phyloP scores from a whole-genome alignment of 352 stramenopile species.

The Globisporangium canariense region DNA sequence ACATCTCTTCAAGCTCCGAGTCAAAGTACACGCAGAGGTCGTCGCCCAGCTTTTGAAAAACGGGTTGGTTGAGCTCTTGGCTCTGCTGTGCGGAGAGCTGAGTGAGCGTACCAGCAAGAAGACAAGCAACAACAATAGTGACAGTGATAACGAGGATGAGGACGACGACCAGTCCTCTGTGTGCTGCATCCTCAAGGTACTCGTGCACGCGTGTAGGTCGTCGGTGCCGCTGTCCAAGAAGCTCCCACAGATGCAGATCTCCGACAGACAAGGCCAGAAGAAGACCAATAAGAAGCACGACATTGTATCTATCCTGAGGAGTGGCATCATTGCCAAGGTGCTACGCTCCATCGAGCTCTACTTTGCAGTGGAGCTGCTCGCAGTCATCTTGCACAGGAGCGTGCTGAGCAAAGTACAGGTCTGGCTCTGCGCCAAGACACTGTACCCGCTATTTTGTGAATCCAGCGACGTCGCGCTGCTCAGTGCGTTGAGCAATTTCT shows the following conservation, averaged over 20 bases:
- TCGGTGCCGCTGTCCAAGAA: constrained; percentile 68
- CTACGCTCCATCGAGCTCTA: constrained; percentile 53
- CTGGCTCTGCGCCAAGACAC: constrained; percentile 41
- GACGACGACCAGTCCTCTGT: constrained; percentile 66
- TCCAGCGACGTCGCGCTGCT: constrained; percentile 39
- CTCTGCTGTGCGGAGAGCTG: constrained; percentile 49
- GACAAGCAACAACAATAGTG: constrained; percentile 16
- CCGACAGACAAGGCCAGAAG: constrained; percentile 19
- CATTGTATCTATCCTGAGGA: constrained; percentile 41
- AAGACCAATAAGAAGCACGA: constrained; percentile 20
- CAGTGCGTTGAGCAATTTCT: constrained; percentile 59
- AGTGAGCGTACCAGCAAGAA: constrained; percentile 21
- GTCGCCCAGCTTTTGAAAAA: constrained; percentile 46
- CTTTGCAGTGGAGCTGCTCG: constrained; percentile 63
- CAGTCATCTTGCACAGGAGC: constrained; percentile 53
- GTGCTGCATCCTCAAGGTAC: constrained; percentile 72
- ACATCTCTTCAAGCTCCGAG: constrained; percentile 32
- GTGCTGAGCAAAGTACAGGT: constrained; percentile 47
- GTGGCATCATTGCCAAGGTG: constrained; percentile 23
- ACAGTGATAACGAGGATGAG: constrained; percentile 31
- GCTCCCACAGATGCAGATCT: constrained; percentile 25
- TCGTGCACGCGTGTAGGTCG: constrained; percentile 58
- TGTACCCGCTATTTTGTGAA: constrained; percentile 42
- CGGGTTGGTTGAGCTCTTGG: constrained; percentile 45
- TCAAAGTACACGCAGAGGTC: constrained; percentile 75